Conservation (phyloP, 352 stramenopile species). For the Phytophthora podocarpi region DNA sequence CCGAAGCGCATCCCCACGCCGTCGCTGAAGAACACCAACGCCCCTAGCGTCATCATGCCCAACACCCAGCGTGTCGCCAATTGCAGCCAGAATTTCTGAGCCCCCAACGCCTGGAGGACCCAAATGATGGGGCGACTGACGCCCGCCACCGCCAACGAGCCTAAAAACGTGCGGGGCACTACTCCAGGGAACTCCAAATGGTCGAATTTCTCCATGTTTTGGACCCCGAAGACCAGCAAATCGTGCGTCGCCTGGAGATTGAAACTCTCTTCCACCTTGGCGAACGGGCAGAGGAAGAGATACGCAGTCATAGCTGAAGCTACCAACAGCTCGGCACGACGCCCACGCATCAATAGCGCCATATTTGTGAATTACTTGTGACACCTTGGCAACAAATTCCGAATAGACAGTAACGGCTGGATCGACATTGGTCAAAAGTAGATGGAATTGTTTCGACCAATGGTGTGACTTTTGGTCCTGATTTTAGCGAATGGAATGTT, state of each 20-base stretch:
- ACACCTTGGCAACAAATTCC: too few relatives aligned
- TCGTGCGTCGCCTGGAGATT: conserved; percentile 98
- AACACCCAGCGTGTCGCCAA: conserved; percentile 64
- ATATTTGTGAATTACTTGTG: too few relatives aligned
- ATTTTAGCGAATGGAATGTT: too few relatives aligned
- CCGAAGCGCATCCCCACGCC: conserved; percentile 63
- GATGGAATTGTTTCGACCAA: neutral
- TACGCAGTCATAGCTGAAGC: conserved; percentile 47
- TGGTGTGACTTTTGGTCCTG: too few relatives aligned
- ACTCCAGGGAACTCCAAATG: conserved; percentile 98
- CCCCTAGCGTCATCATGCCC: conserved; percentile 57
- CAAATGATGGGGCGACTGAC: conserved; percentile 51
- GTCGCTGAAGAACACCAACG: conserved; percentile 68
- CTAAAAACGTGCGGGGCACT: conserved; percentile 97
- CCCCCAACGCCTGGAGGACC: conserved; percentile 22
- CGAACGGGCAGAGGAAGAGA: conserved; percentile 64
- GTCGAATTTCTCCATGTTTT: conserved; percentile 87
- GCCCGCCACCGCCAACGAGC: conserved; percentile 70
- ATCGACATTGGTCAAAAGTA: neutral
- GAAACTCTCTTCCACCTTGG: conserved; percentile 98
- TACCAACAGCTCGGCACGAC: conserved; percentile 43
- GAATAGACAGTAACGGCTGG: neutral
- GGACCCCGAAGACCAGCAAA: conserved; percentile 80
- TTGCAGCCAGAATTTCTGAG: conserved; percentile 67
- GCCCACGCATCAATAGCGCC: conserved; percentile 34